Base-by-base conservation (phyloP, 2,329 filamentous ascomycete genomes). In the Fusarium begoniae region DNA sequence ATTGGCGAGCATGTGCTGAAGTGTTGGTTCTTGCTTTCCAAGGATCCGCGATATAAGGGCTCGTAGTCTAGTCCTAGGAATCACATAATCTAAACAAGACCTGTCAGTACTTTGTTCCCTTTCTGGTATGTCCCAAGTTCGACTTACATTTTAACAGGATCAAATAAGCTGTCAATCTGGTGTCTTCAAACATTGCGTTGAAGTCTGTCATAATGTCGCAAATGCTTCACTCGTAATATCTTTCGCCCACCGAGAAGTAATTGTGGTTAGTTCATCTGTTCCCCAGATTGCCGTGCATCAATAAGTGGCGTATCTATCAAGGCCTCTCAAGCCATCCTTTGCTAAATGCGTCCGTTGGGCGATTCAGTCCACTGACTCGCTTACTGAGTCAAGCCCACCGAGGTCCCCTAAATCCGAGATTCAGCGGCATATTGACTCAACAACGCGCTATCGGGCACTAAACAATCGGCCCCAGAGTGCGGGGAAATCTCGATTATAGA, bases 201-300 rank as follows among this genome's bases (percentile, higher is more conserved):
- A 15, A 22, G 17, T 37, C n/a, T 6, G 50, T 26, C 50, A 53
- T 26, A 3, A 18, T 37, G 30, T 20, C 12, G 6, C 32, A 37
- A 26, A 26, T 14, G 6, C 12, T 53, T 15, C 3, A 35, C 22
- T 24, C 3, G 5, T 0, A 3, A 18, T 20, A 18, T 3, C 15
- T 13, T 18, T 18, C 1, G 4, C 3, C 6, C 28, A 18, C 8
- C 22, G 12, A 50, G 11, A 32, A 50, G 12, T 11, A 8, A 26
- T 24, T 53, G 9, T 4, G 8, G 22, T 32, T 51, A 20, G 5
- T 32, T 53, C 9, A 14, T 26, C 12, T 37, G 12, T 24, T 15
- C 12, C 0, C 17, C n/a, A 13, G 28, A 26, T 26, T 24, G 15
- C 7, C 12, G 15, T 14, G 17, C 32, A 53, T 53, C 50, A 15